phyloP scores from a whole-genome alignment of 768 basidiomycete genomes.

The Trametes maxima region DNA sequence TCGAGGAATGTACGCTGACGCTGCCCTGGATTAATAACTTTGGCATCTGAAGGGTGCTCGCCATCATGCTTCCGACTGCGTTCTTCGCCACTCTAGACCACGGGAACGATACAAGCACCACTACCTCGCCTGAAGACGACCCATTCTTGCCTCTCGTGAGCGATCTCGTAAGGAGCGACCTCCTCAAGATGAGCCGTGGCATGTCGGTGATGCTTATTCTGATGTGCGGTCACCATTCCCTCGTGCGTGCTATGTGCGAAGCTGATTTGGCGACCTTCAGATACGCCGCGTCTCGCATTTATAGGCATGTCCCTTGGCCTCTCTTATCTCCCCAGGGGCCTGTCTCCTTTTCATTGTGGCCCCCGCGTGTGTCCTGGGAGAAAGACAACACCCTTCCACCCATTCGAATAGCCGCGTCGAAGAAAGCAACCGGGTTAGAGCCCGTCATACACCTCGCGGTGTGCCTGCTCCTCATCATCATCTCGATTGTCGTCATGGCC shows the following conservation, averaged over 20 bases:
- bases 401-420: background rate
- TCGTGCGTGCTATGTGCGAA: background rate
- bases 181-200: constrained; percentile 70
- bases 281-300: constrained; percentile 68
- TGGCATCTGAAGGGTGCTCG: constrained; percentile 50
- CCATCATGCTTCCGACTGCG: constrained; percentile 64
- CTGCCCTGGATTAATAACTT: too few relatives aligned
- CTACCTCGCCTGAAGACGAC: constrained; percentile 19
- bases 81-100: constrained; percentile 62
- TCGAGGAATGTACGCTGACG: too few relatives aligned
- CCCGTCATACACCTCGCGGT: constrained; percentile 53
- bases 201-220: constrained; percentile 61
- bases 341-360: background rate
- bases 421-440: constrained; percentile 36
- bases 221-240: constrained; percentile 44
- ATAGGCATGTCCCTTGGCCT: constrained; percentile 69
- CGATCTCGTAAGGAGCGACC: constrained; percentile 44
- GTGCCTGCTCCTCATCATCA: constrained; percentile 50
- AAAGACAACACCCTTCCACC: constrained; percentile 39
- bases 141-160: constrained; percentile 36
- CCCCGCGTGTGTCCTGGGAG: too few relatives aligned
- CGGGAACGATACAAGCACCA: constrained; percentile 20
- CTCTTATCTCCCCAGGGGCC: constrained; percentile 3
- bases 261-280: constrained; percentile 33
- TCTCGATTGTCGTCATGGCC: constrained; percentile 63